A percentile compares a stretch with the other conserved stretches of the same genome.
Conservation (phyloP, 2,329 filamentous ascomycete genomes). For the Pochonia chlamydosporia region DNA sequence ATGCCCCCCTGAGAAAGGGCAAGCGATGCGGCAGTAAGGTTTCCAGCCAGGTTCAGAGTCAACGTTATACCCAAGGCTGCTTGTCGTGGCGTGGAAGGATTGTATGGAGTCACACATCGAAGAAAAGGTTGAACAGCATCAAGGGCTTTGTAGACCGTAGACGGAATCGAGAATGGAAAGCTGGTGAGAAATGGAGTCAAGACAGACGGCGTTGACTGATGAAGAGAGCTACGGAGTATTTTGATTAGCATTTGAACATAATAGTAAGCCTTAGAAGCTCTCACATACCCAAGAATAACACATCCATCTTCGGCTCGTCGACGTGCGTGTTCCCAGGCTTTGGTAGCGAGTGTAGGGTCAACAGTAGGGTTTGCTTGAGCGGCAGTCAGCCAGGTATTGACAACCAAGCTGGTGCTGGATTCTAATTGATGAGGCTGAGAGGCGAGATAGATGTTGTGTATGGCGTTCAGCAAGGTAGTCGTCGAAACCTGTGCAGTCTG, state of each 20-base stretch:
- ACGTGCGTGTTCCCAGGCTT: constrained; percentile 94
- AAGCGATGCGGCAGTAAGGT: constrained; percentile 67
- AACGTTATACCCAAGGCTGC: constrained; percentile 75
- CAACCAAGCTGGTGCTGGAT: constrained; percentile 82
- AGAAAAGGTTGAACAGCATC: constrained; percentile 81
- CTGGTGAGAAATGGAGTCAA: constrained; percentile 75
- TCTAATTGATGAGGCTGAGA: constrained; percentile 82
- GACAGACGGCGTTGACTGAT: constrained; percentile 81
- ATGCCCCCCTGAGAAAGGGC: constrained; percentile 83
- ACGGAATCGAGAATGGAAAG: constrained; percentile 73
- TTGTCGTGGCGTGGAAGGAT: constrained; percentile 77
- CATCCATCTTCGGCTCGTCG: constrained; percentile 93
- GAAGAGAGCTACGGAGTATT: constrained; percentile 62
- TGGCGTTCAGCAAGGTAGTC: constrained; percentile 83
- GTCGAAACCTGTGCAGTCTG: constrained; percentile 81
- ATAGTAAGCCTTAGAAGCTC: neutral
- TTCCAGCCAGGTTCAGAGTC: constrained; percentile 75
- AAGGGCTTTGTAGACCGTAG: constrained; percentile 69
- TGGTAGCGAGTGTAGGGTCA: constrained; percentile 68
- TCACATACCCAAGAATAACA: constrained; percentile 73
- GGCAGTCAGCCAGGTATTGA: constrained; percentile 92
- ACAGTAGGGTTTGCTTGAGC: constrained; percentile 66
- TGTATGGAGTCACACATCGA: constrained; percentile 79
- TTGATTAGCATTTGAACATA: constrained; percentile 11
- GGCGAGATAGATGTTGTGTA: constrained; percentile 83